Evolutionary conservation across 2,329 filamentous ascomycete species (phyloP).

Genomic region (Sclerotinia subarctica): DNA sequence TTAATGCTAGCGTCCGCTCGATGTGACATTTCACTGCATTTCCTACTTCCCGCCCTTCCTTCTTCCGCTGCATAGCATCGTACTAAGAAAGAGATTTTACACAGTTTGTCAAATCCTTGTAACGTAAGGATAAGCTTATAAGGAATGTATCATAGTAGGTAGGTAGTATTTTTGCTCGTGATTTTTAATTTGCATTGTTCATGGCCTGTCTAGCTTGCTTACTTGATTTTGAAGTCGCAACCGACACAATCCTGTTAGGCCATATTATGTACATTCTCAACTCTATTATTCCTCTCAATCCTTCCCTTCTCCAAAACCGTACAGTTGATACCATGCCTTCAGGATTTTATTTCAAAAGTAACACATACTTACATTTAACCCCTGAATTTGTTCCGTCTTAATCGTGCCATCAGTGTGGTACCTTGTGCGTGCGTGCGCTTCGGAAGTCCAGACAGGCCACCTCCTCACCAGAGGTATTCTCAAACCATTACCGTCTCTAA

Average conservation of each 20-base stretch:
- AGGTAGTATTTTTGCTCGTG: background rate
- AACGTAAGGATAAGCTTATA: background rate
- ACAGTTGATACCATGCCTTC: background rate
- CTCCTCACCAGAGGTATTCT: background rate
- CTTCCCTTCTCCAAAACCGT: background rate
- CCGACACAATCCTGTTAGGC: background rate
- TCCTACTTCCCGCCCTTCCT: background rate
- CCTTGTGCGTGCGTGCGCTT: background rate
- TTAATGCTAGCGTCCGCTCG: background rate
- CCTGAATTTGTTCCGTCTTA: background rate
- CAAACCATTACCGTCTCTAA: conserved; percentile 15
- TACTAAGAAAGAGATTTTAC: background rate
- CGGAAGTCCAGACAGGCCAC: background rate
- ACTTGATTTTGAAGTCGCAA: background rate
- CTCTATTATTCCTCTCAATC: background rate
- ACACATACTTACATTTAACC: background rate
- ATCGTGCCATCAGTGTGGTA: background rate
- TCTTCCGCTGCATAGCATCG: background rate
- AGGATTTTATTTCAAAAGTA: background rate
- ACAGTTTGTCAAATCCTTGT: background rate
- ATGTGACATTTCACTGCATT: background rate
- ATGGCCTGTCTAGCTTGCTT: background rate
- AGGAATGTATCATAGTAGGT: background rate
- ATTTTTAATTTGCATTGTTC: background rate
- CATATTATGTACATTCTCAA: background rate